Evolutionary conservation across 768 basidiomycete genomes (phyloP), one percentile per base, ranked within the genome.

Genomic region (Pisolithus marmoratus): DNA sequence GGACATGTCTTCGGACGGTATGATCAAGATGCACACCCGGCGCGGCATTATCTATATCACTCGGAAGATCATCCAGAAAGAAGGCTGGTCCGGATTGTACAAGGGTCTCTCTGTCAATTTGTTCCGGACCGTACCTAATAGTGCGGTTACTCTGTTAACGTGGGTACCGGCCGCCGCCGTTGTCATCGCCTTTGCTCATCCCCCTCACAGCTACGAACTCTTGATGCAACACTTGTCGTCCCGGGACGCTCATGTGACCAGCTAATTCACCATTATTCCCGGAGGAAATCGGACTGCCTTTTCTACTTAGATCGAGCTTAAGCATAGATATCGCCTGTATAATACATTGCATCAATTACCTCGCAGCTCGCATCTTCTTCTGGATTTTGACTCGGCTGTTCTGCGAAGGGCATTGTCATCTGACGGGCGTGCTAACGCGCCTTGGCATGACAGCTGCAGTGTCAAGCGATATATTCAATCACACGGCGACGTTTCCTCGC

Each of bases 91-190:
- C 38, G 91, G 87, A 31, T 77, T 98, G 51, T 99, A 99, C 73
- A 86, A 87, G 54, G 96, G 96, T 7, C 67, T 99, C 53, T 90
- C 88, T n/a, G 83, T 97, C 57, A 98, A 97, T 70, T 78, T 99
- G 23, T 69, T 97, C 48, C 77, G 95, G 53, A 99, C 96, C 8
- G 95, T 98, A 56, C 96, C 96, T 15, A 94, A 93, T 67, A 92
- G 90, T 60, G 94, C 93, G 4, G 88, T 97, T 57, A 99, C 96
- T 37, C 87, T 99, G 81, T 70, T 98, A 65, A 55, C 66, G 66
- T 68, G 51, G 38, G 57, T 52, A 15, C 22, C 38, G 20, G 26
- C 31, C 19, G 17, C n/a, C 9, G 5, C 4, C 14, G 49, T 52
- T 43, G 50, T 23, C 52, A 7, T 8, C 19, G 5, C 22, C n/a